Percentiles rank a stretch among this genome's conserved stretches.
phyloP scores from a whole-genome alignment of 768 basidiomycete genomes.

The Boletales sp. region DNA sequence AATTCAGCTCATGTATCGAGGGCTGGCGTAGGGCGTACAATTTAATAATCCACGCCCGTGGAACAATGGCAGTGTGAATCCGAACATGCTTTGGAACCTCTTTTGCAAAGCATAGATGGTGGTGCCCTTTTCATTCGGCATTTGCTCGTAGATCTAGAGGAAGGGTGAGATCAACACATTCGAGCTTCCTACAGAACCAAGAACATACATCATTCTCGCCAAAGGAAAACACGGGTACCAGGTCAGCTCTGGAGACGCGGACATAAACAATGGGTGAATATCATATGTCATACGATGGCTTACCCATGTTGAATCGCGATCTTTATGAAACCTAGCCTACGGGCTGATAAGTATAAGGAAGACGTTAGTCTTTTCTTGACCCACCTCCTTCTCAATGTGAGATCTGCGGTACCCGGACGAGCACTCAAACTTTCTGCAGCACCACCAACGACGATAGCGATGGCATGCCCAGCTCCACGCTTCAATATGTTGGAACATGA shows the following conservation, averaged over 20 bases:
- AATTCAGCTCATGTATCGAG: too few species aligned
- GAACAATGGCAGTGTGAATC: constrained; percentile 96
- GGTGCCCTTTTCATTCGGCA: constrained; percentile 94
- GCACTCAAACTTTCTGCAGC: constrained; percentile 94
- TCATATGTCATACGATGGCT: constrained; percentile 13
- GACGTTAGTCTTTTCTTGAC: background rate
- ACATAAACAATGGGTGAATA: constrained; percentile 3
- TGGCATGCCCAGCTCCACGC: constrained; percentile 59
- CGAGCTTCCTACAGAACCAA: background rate
- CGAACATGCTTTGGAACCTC: constrained; percentile 87
- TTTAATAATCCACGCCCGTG: constrained; percentile 94
- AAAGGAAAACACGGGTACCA: constrained; percentile 97
- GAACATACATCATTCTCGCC: constrained; percentile 92
- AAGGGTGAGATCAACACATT: background rate
- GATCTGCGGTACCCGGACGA: constrained; percentile 93
- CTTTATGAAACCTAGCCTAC: constrained; percentile 91
- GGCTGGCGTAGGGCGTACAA: constrained; percentile 54
- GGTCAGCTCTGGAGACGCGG: constrained; percentile 62
- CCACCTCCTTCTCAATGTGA: constrained; percentile 72
- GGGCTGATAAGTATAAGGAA: background rate
- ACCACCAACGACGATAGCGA: constrained; percentile 95
- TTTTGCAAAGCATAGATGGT: constrained; percentile 83
- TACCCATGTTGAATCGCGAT: constrained; percentile 87
- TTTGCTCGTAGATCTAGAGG: constrained; percentile 87
- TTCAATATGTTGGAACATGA: constrained; percentile 86